These are phyloP conservation scores for Sugiyamaella mastotermitis DNA, from an alignment of 805 yeast genomes.

Conservation along the genomic window DNA sequence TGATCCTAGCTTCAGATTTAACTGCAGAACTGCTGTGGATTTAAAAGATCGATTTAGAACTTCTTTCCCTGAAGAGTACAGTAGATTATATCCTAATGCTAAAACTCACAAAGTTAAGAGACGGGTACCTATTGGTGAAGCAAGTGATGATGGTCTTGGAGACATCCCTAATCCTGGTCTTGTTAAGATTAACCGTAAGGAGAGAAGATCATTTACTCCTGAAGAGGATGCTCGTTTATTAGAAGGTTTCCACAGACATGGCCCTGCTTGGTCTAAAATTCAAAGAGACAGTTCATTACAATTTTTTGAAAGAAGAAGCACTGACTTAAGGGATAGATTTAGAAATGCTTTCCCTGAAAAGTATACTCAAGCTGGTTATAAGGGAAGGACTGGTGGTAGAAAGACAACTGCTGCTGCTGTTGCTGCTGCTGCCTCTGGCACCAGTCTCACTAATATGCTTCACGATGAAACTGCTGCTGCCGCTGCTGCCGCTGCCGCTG, in stretches of 20 bases:
- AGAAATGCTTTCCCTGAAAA: constrained; percentile 40
- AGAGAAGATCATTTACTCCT: constrained; percentile 36
- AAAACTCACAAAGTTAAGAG: constrained; percentile 35
- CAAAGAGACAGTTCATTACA: constrained; percentile 36
- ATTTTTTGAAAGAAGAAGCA: constrained; percentile 35
- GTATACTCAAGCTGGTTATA: constrained; percentile 40
- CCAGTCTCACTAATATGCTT: neutral
- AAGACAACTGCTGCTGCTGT: constrained; percentile 8
- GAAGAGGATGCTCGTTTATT: constrained; percentile 38
- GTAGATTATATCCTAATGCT: constrained; percentile 40
- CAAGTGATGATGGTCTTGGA: neutral
- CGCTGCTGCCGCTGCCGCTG: constrained; percentile 1
- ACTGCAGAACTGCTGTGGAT: constrained; percentile 41
- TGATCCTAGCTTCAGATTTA: constrained; percentile 35
- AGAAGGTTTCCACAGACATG: constrained; percentile 38
- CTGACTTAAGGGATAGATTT: constrained; percentile 40
- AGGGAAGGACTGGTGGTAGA: constrained; percentile 27
- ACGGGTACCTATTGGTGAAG: neutral
- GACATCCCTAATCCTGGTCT: constrained; percentile 15
- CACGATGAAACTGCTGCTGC: neutral
- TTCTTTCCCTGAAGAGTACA: constrained; percentile 40
- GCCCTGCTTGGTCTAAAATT: constrained; percentile 42
- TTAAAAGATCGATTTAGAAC: constrained; percentile 41
- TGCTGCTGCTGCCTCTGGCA: constrained; percentile 7
- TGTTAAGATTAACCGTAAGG: constrained; percentile 39